Conservation (phyloP, 2,329 filamentous ascomycete genomes). For the Verticillium isaacii region DNA sequence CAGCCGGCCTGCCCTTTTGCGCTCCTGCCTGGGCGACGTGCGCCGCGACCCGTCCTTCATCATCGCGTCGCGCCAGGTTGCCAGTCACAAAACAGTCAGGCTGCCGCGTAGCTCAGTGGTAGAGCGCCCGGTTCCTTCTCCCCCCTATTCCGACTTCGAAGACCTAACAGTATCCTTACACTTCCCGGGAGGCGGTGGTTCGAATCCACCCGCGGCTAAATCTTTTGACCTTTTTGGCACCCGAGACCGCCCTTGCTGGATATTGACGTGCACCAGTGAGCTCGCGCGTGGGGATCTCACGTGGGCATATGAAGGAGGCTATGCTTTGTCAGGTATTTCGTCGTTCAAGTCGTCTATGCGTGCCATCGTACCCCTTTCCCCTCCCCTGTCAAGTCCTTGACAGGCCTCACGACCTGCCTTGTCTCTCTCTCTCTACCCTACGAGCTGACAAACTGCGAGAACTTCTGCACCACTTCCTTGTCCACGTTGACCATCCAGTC, state of each 20-base stretch:
- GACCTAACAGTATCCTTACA: not conserved
- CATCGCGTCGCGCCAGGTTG: not conserved
- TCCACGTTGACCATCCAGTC: constrained; percentile 73
- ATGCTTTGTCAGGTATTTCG: not conserved
- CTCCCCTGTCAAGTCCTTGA: not conserved
- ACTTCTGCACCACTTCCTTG: constrained; percentile 63
- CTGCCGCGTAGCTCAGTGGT: not conserved
- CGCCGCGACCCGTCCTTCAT: not conserved
- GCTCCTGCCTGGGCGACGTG: not conserved
- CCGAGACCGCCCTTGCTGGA: too few species aligned
- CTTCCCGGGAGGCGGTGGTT: not conserved
- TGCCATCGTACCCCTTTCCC: not conserved
- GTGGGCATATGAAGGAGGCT: not conserved
- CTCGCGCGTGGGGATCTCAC: too few species aligned
- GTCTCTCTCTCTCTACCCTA: not conserved
- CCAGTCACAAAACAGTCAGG: not conserved
- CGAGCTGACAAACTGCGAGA: constrained; percentile 24
- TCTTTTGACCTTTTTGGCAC: not conserved
- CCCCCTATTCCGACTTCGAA: not conserved
- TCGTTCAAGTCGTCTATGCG: not conserved
- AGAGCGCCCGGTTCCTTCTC: not conserved
- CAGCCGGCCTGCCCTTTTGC: not conserved
- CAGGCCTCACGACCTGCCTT: not conserved
- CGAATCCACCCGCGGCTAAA: not conserved
- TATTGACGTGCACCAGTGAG: too few species aligned